Conservation (phyloP, 163 green algal genomes). For the Scenedesmus sp. region DNA sequence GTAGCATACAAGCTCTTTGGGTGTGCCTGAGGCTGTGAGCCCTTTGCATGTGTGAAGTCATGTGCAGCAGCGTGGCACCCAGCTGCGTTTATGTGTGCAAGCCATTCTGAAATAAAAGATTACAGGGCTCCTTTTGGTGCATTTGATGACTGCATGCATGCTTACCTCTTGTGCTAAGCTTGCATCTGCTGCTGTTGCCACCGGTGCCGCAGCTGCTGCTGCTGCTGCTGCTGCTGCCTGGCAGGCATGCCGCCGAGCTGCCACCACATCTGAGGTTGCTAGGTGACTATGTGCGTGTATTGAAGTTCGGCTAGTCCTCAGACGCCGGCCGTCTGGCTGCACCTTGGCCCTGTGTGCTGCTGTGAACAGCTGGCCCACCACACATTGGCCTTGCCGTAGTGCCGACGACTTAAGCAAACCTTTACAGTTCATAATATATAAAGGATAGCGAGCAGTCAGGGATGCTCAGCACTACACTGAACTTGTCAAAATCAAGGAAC, state of each 20-base stretch:
- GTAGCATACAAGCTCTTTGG: too few species aligned
- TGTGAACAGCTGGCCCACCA: conserved; percentile 33
- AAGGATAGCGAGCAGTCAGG: not conserved
- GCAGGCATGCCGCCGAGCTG: conserved; percentile 8
- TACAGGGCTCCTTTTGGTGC: not conserved
- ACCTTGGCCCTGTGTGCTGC: conserved; percentile 32
- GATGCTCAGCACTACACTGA: not conserved
- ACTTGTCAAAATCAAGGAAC: not conserved
- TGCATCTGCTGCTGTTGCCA: conserved; percentile 16
- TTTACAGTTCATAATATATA: not conserved
- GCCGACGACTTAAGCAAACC: not conserved
- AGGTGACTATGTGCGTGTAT: not conserved
- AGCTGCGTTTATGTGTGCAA: not conserved
- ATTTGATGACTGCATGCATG: not conserved
- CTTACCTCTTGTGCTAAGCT: conserved; percentile 41
- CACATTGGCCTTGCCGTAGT: conserved; percentile 36
- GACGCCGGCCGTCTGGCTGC: not conserved
- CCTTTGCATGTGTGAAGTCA: not conserved
- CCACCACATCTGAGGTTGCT: not conserved
- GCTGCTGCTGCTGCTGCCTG: conserved; percentile 30
- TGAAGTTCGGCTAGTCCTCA: not conserved
- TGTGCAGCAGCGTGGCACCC: not conserved
- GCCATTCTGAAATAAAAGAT: not conserved
- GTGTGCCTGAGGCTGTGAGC: too few species aligned
- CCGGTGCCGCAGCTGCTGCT: not conserved